These are phyloP conservation scores for Stagonosporopsis vannaccii DNA, from an alignment of 2,329 filamentous ascomycete species.

Conservation along the genomic window DNA sequence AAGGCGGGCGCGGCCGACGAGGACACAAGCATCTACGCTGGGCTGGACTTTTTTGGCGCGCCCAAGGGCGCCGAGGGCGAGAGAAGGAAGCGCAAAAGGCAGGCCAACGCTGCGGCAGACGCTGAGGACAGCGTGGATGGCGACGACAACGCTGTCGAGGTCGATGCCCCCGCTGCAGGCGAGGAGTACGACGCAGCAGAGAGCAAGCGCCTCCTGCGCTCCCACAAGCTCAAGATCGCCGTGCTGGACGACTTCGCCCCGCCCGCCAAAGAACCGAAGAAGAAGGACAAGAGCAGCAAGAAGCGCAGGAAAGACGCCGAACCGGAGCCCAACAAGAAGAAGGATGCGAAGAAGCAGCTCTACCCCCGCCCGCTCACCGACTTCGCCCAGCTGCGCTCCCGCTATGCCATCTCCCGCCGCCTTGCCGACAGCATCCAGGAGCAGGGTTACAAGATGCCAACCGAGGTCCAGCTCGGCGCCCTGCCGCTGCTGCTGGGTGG, in stretches of 20 bases:
- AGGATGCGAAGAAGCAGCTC: conserved; percentile 67
- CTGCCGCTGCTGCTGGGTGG: conserved; percentile 77
- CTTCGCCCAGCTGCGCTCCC: conserved; percentile 74
- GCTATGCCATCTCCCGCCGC: conserved; percentile 76
- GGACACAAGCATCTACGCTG: conserved; percentile 34
- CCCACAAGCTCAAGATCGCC: conserved; percentile 85
- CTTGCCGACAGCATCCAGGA: conserved; percentile 79
- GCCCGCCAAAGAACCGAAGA: conserved; percentile 54
- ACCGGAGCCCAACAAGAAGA: conserved; percentile 49
- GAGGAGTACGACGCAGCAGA: conserved; percentile 73
- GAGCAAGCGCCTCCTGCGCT: conserved; percentile 75
- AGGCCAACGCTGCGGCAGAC: conserved; percentile 17
- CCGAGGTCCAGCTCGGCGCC: conserved; percentile 89
- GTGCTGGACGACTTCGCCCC: conserved; percentile 64
- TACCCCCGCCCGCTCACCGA: conserved; percentile 81
- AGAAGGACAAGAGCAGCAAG: conserved; percentile 65
- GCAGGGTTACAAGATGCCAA: conserved; percentile 89
- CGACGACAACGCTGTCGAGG: conserved; percentile 21
- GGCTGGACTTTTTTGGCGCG: conserved; percentile 55
- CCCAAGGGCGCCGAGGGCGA: conserved; percentile 20
- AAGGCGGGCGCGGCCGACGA: conserved; percentile 11
- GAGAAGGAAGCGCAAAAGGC: conserved; percentile 28
- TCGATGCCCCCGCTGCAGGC: conserved; percentile 64
- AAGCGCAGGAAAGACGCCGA: conserved; percentile 53
- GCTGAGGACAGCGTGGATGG: conserved; percentile 6